A percentile compares a stretch with the other conserved stretches of the same genome.
Conservation (phyloP, 2,329 filamentous ascomycete species). For the Lachnellula arida region DNA sequence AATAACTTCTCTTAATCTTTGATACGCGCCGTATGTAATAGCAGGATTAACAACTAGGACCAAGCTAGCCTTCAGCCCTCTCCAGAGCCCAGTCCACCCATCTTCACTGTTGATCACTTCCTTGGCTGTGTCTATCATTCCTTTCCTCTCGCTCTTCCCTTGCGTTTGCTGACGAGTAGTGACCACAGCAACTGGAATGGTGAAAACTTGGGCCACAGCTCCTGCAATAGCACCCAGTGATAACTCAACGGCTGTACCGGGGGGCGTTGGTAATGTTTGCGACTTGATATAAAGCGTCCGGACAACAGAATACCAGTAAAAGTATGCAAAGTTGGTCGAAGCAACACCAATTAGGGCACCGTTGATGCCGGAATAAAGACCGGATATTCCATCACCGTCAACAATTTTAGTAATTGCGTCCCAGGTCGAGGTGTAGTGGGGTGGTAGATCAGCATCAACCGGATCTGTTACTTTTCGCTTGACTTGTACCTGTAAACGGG, state of each 20-base stretch:
- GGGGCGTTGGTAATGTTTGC: conserved; percentile 53
- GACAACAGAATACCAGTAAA: conserved; percentile 96
- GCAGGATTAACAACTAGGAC: conserved; percentile 94
- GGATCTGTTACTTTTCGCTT: conserved; percentile 52
- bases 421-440: conserved; percentile 81
- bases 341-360: conserved; percentile 87
- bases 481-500: conserved; percentile 89
- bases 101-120: conserved; percentile 91
- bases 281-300: conserved; percentile 70
- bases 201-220: conserved; percentile 89
- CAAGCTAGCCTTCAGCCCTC: conserved; percentile 90
- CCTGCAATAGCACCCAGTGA: conserved; percentile 82
- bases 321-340: conserved; percentile 98
- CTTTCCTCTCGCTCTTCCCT: conserved; percentile 75
- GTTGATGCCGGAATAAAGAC: conserved; percentile 84
- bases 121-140: conserved; percentile 77
- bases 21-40: conserved; percentile 96
- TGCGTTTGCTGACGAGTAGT: conserved; percentile 97
- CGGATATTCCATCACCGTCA: conserved; percentile 70
- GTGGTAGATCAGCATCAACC: conserved; percentile 42
- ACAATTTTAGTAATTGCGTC: conserved; percentile 86
- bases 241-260: conserved; percentile 78
- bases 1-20: conserved; percentile 72
- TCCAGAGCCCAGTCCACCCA: conserved; percentile 84
- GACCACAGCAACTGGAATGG: conserved; percentile 91